Base-by-base conservation (phyloP, 1,284 basidiomycete species). In the Meira miltonrushii region DNA sequence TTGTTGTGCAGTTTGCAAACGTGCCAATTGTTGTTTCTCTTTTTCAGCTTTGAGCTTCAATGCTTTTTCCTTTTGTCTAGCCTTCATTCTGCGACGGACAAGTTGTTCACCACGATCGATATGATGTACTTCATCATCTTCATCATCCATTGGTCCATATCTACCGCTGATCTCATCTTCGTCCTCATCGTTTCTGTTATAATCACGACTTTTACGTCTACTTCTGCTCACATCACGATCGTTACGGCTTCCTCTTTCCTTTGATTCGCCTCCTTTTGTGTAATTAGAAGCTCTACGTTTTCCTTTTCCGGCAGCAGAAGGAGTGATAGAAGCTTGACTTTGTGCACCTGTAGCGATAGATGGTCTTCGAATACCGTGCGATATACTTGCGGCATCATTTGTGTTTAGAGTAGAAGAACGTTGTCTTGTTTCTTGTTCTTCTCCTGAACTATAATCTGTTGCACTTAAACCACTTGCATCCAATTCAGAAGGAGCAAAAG, bases 21-120 rank as follows among this genome's bases (percentile, higher is more conserved):
- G 40, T 72, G 46, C 21, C 37, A 48, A 21, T 17, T 25, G 70
- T 71, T 68, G 65, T 52, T 67, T 71, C 56, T 79, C 72, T 43
- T 78, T 77, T 54, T 79, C 75, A 59, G 78, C 79, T 56, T 74
- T 72, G 57, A 70, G 75, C 25, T 65, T 62, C 48, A 59, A 21
- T 8, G 66, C 72, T 61, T 78, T 78, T 47, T 79, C 74, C 33
- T 69, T 61, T 56, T 77, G 72, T 13, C 83, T 71, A 55, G 82
- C 82, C 62, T 80, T 80, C 76, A 82, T 81, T 28, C 84, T 71
- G 43, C 81, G 77, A 39, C 81, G 75, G 57, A 85, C 82, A 9
- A 85, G 80, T 65, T 82, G 81, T 60, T 83, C 82, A 8, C 84
- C 84, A 25, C 83, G 76, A 67, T 85, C 84, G 39, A 77, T 71